phyloP scores from a whole-genome alignment of 1,284 basidiomycete genomes.

The Ceratobasidium sp. region DNA sequence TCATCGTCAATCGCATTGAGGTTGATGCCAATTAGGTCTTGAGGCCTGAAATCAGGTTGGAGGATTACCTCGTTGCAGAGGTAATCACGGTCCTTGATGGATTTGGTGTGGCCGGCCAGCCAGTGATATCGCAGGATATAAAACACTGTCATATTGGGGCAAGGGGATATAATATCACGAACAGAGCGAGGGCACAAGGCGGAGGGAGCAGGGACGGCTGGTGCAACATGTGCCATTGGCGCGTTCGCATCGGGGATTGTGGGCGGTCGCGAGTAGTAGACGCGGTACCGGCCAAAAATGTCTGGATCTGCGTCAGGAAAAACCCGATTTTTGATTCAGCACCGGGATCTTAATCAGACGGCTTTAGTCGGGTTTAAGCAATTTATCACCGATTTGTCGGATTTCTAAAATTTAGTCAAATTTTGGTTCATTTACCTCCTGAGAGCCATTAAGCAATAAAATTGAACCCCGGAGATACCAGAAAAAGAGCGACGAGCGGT shows the following conservation, averaged over 20 bases:
- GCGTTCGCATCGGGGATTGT: slow-evolving; percentile 13
- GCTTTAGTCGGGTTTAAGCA: too few species aligned
- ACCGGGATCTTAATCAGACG: too few species aligned
- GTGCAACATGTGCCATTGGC: not conserved
- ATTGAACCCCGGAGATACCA: too few species aligned
- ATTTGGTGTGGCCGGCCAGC: slow-evolving; percentile 5
- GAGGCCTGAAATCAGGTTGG: slow-evolving; percentile 5
- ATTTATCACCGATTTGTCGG: too few species aligned
- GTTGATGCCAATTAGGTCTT: slow-evolving; percentile 5
- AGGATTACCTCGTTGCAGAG: slow-evolving; percentile 19
- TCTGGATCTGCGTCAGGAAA: too few species aligned
- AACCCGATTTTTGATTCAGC: too few species aligned
- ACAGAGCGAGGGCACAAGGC: not conserved
- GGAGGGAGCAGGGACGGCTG: not conserved
- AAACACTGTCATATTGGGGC: slow-evolving; percentile 19
- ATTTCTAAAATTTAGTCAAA: too few species aligned
- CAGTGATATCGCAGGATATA: slow-evolving; percentile 14
- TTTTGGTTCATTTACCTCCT: too few species aligned
- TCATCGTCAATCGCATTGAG: not conserved
- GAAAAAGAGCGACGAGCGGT: too few species aligned
- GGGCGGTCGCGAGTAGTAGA: not conserved
- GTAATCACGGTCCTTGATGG: slow-evolving; percentile 5
- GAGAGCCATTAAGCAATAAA: too few species aligned
- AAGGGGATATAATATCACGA: not conserved
- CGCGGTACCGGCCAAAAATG: slow-evolving; percentile 24